phyloP scores from a whole-genome alignment of 2,329 filamentous ascomycete species.

The Colletotrichum aenigma region DNA sequence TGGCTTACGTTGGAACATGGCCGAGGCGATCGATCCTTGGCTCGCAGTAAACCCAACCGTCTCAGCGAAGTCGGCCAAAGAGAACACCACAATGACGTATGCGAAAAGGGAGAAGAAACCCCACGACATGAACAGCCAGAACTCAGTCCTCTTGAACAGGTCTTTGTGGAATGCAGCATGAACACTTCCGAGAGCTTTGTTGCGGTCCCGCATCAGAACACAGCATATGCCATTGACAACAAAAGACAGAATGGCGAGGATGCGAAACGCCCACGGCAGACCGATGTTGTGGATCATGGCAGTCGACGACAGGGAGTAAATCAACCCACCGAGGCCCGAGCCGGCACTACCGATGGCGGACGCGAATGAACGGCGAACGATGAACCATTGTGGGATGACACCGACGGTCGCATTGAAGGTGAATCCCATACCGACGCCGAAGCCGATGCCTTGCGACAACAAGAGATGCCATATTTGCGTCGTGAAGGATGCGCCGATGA shows the following conservation, averaged over 20 bases:
- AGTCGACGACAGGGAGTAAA: conserved; percentile 70
- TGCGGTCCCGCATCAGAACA: conserved; percentile 71
- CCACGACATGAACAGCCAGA: conserved; percentile 68
- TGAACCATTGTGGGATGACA: conserved; percentile 78
- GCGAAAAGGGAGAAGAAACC: conserved; percentile 75
- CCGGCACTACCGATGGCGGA: conserved; percentile 73
- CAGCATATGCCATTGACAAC: conserved; percentile 68
- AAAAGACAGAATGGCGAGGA: conserved; percentile 67
- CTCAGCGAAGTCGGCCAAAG: conserved; percentile 73
- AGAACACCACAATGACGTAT: conserved; percentile 80
- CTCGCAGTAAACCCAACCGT: conserved; percentile 69
- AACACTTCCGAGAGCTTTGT: conserved; percentile 70
- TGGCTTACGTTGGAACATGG: conserved; percentile 68
- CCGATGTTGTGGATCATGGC: conserved; percentile 70
- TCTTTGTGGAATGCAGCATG: conserved; percentile 69
- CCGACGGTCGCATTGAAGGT: conserved; percentile 72
- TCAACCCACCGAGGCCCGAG: conserved; percentile 74
- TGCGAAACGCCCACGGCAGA: conserved; percentile 69
- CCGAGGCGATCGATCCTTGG: conserved; percentile 74
- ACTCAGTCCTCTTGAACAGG: conserved; percentile 67
- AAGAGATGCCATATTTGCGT: conserved; percentile 76
- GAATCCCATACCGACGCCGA: conserved; percentile 81
- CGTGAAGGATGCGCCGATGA: conserved; percentile 75
- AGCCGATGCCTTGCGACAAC: conserved; percentile 74
- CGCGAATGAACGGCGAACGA: conserved; percentile 68